Conservation (phyloP, 257 asterid species). For the Ehretia macrophylla region DNA sequence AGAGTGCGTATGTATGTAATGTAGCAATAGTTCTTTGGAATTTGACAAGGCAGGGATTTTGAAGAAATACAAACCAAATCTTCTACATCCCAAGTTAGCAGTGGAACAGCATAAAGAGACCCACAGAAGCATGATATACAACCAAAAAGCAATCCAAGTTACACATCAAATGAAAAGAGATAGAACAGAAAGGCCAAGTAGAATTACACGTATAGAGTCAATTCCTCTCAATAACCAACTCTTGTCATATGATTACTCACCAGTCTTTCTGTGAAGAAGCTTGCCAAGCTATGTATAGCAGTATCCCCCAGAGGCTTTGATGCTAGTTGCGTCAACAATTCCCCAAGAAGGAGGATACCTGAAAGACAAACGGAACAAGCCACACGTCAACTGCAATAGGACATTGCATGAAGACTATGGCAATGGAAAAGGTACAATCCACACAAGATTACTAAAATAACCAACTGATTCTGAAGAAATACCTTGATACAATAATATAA, state of each 20-base stretch:
- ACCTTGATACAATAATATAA: no score
- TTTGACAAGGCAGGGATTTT: no score
- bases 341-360: conserved; percentile 86
- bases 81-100: no score
- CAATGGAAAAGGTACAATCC: background rate
- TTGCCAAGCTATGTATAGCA: conserved; percentile 65
- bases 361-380: conserved; percentile 17
- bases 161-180: no score
- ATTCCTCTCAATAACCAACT: background rate
- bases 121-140: no score
- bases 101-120: no score
- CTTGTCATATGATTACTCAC: conserved; percentile 37
- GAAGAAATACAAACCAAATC: no score
- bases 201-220: background rate
- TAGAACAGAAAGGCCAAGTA: background rate
- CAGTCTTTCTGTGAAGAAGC: conserved; percentile 84
- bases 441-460: background rate
- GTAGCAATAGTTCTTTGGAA: no score
- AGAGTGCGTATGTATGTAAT: no score
- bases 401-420: background rate
- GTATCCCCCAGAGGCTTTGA: conserved; percentile 52
- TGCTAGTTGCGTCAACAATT: conserved; percentile 49
- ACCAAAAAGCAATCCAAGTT: no score
- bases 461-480: background rate
- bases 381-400: background rate